A percentile compares a stretch with the other conserved stretches of the same genome.
Evolutionary conservation across 768 basidiomycete species (phyloP).

Genomic region (Amanita muscaria): DNA sequence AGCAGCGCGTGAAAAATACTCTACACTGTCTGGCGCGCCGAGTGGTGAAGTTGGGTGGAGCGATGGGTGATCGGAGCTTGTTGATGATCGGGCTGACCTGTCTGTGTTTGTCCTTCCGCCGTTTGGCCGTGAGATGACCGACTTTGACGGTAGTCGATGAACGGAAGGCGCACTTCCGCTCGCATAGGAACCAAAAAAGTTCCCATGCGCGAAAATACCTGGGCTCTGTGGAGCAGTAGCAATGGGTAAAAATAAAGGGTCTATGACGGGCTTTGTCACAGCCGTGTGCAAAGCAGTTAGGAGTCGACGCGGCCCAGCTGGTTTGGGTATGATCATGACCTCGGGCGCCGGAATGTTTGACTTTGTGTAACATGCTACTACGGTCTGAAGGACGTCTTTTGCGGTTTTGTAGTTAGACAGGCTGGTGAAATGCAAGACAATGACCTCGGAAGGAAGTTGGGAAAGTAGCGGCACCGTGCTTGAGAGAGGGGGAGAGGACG

Average conservation of each 20-base stretch:
- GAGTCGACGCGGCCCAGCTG: conserved; percentile 89
- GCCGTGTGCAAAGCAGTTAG: conserved; percentile 90
- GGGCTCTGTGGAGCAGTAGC: conserved; percentile 85
- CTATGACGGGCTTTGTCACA: conserved; percentile 74
- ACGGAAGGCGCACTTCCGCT: background rate
- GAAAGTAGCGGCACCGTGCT: conserved; percentile 34
- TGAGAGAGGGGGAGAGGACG: conserved; percentile 75
- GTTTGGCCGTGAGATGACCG: conserved; percentile 1
- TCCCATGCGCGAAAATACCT: conserved; percentile 35
- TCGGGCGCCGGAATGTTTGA: conserved; percentile 58
- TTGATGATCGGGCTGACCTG: conserved; percentile 48
- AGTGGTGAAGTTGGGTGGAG: conserved; percentile 62
- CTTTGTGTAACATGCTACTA: conserved; percentile 39
- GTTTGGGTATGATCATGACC: conserved; percentile 95
- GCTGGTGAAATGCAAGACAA: conserved; percentile 88
- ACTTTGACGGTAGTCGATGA: background rate
- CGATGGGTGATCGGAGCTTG: conserved; percentile 26
- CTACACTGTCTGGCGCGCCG: conserved; percentile 59
- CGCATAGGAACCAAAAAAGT: conserved; percentile 33
- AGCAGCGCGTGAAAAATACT: conserved; percentile 70
- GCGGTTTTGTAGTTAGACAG: conserved; percentile 82
- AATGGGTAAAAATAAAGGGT: conserved; percentile 90
- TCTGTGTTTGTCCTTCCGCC: conserved; percentile 48
- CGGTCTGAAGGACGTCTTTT: conserved; percentile 74
- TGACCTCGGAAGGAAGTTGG: conserved; percentile 26